Evolutionary conservation across 108 stramenopile genomes (phyloP).

Genomic region (Halocafeteria seosinensis): DNA sequence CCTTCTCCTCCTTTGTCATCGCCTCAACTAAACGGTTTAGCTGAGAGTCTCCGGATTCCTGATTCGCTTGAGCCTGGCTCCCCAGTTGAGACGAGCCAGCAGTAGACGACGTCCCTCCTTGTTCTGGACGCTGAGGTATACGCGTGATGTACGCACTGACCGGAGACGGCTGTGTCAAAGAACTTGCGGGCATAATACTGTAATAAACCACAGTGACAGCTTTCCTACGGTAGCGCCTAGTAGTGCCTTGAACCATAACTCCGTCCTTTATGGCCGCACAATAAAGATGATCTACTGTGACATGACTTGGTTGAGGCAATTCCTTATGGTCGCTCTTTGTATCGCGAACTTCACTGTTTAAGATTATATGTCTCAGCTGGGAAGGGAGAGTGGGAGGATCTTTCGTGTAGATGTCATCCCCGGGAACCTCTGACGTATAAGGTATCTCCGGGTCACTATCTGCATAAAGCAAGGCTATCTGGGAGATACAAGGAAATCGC

Average conservation of each 20-base stretch:
- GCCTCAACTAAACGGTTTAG: too few relatives aligned
- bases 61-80: too few relatives aligned
- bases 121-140: too few relatives aligned
- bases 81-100: too few relatives aligned
- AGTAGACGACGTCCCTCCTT: too few relatives aligned
- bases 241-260: slow-evolving; percentile 96
- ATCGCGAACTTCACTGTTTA: slow-evolving; percentile 66
- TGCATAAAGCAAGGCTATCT: neutral
- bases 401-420: slow-evolving; percentile 91
- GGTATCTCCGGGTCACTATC: neutral
- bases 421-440: slow-evolving; percentile 69
- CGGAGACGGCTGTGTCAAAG: too few relatives aligned
- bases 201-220: slow-evolving; percentile 90
- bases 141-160: too few relatives aligned
- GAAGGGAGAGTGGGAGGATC: slow-evolving; percentile 99
- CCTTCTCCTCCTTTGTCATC: too few relatives aligned
- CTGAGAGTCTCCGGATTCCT: too few relatives aligned
- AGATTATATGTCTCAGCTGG: slow-evolving; percentile 88
- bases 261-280: slow-evolving; percentile 97
- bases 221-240: slow-evolving; percentile 82
- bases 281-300: slow-evolving; percentile 92
- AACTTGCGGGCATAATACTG: too few relatives aligned
- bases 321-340: neutral
- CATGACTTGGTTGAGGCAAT: slow-evolving; percentile 72
- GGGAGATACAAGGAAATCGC: neutral